phyloP scores from a whole-genome alignment of 768 basidiomycete species.

The Mycena pura region DNA sequence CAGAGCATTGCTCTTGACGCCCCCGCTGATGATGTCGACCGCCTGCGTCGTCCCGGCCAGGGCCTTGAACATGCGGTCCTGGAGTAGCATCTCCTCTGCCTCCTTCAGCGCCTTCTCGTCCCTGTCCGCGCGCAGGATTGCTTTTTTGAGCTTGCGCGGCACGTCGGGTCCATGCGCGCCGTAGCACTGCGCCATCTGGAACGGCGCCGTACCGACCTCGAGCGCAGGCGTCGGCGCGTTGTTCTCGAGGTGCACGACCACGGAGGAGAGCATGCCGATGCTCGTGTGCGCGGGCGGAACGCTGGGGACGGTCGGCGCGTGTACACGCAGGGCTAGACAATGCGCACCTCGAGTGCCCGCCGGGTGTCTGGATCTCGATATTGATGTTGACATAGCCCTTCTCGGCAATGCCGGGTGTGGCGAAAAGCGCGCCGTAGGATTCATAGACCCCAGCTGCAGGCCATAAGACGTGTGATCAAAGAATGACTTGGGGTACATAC shows the following conservation, averaged over 20 bases:
- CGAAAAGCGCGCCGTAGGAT: constrained; percentile 44
- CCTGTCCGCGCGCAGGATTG: constrained; percentile 39
- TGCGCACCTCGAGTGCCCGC: constrained; percentile 70
- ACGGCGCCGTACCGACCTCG: constrained; percentile 39
- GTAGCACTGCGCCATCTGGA: constrained; percentile 47
- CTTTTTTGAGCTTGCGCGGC: constrained; percentile 37
- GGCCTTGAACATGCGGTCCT: constrained; percentile 31
- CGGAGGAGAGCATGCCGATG: constrained; percentile 63
- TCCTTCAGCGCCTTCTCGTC: constrained; percentile 45
- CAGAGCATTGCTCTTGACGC: constrained; percentile 58
- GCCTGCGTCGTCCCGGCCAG: constrained; percentile 60
- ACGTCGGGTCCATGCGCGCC: constrained; percentile 55
- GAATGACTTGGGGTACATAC: background rate
- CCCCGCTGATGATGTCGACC: constrained; percentile 52
- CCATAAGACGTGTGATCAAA: background rate
- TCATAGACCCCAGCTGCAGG: constrained; percentile 13
- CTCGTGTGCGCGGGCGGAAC: constrained; percentile 34
- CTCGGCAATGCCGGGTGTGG: constrained; percentile 53
- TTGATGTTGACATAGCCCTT: constrained; percentile 55
- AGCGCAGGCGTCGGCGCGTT: constrained; percentile 49
- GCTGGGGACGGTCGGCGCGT: background rate
- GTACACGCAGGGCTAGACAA: constrained; percentile 32
- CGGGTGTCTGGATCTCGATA: constrained; percentile 50
- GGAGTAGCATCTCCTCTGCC: constrained; percentile 44
- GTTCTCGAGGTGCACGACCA: constrained; percentile 57